Evolutionary conservation across 2,329 filamentous ascomycete genomes (phyloP).

Genomic region (Chalaropsis thielavioides): DNA sequence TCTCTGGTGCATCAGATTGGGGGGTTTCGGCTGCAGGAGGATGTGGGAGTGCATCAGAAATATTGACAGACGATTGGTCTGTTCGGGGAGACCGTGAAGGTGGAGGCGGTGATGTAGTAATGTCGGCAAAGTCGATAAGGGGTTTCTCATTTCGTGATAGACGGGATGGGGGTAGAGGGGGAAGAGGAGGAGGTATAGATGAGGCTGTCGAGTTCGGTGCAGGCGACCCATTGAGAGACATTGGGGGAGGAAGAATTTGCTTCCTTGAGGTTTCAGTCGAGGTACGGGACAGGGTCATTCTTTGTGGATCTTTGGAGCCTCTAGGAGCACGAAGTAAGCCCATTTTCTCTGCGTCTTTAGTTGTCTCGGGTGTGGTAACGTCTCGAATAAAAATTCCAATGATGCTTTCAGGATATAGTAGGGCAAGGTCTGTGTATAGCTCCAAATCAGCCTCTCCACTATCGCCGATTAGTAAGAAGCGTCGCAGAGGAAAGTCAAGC

Average conservation of each 20-base stretch:
- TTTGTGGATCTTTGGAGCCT: slow-evolving; percentile 23
- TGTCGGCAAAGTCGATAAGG: slow-evolving; percentile 42
- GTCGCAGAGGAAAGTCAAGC: slow-evolving; percentile 71
- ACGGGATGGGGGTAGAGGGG: slow-evolving; percentile 19
- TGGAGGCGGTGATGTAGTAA: slow-evolving; percentile 9
- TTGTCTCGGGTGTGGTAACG: slow-evolving; percentile 61
- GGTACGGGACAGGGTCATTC: background rate
- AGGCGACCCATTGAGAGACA: background rate
- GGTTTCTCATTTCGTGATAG: slow-evolving; percentile 38
- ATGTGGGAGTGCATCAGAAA: background rate
- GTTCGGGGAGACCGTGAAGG: background rate
- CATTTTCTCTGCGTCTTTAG: slow-evolving; percentile 21
- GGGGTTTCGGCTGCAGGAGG: background rate
- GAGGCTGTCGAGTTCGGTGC: background rate
- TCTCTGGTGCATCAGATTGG: background rate
- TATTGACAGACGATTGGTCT: background rate
- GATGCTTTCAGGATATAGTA: slow-evolving; percentile 70
- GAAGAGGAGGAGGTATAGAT: slow-evolving; percentile 1
- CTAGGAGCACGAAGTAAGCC: slow-evolving; percentile 28
- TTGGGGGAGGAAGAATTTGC: slow-evolving; percentile 5
- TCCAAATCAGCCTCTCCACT: slow-evolving; percentile 95
- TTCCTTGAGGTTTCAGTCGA: background rate
- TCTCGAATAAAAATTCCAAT: slow-evolving; percentile 87
- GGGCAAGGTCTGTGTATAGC: slow-evolving; percentile 85
- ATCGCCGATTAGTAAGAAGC: slow-evolving; percentile 84